These are phyloP conservation scores for Diutina pseudorugosa DNA, from an alignment of 1,139 yeast species.

Conservation along the genomic window DNA sequence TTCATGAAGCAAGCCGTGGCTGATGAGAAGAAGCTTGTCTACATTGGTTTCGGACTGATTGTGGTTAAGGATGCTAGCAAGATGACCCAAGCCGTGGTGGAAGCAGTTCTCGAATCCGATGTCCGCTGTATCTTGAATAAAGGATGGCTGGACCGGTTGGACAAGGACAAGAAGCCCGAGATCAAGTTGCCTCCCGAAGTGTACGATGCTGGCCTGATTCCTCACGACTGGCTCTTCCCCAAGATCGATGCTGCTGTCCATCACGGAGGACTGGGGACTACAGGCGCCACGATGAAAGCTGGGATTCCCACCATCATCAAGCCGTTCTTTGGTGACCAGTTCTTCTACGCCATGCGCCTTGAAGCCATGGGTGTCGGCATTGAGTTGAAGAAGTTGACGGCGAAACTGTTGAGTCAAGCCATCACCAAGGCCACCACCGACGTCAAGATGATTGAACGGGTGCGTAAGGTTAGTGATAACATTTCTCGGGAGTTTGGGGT, in stretches of 20 bases:
- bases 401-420: conserved; percentile 52
- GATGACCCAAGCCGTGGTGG: conserved; percentile 65
- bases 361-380: conserved; percentile 90
- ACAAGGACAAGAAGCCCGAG: conserved; percentile 24
- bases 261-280: conserved; percentile 96
- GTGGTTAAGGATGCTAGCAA: conserved; percentile 76
- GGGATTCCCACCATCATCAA: conserved; percentile 86
- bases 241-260: conserved; percentile 89
- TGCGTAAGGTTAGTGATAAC: conserved; percentile 45
- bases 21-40: conserved; percentile 60
- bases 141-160: conserved; percentile 84
- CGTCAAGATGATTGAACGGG: conserved; percentile 52
- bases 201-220: conserved; percentile 58
- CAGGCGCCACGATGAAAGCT: conserved; percentile 80
- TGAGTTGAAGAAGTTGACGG: conserved; percentile 54
- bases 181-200: conserved; percentile 57
- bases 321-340: conserved; percentile 95
- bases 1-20: conserved; percentile 55
- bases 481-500: conserved; percentile 74
- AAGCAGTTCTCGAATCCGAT: conserved; percentile 67
- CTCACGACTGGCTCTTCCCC: conserved; percentile 93
- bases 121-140: conserved; percentile 81
- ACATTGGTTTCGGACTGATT: conserved; percentile 93
- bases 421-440: conserved; percentile 57
- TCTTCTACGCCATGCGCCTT: conserved; percentile 75